A percentile compares a stretch with the other conserved stretches of the same genome.
These are phyloP conservation scores for Trametes gibbosa DNA, from an alignment of 768 basidiomycete genomes.

Conservation along the genomic window DNA sequence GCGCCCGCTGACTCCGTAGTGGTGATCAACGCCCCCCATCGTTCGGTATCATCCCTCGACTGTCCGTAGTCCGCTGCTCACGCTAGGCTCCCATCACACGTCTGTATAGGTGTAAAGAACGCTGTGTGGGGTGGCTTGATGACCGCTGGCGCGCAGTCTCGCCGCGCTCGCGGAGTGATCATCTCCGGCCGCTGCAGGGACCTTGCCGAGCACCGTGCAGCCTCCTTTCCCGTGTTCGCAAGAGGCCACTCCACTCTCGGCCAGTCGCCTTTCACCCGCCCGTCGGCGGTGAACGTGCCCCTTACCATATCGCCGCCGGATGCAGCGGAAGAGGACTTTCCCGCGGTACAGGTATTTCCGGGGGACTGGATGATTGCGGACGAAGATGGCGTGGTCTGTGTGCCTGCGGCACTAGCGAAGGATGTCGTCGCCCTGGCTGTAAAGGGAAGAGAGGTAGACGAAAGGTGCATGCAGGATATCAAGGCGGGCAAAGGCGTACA, in stretches of 20 bases:
- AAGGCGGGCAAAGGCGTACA: slow-evolving; percentile 69
- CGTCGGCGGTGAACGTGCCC: slow-evolving; percentile 70
- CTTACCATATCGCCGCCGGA: slow-evolving; percentile 43
- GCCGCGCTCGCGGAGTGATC: slow-evolving; percentile 69
- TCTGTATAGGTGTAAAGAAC: slow-evolving; percentile 57
- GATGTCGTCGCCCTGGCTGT: slow-evolving; percentile 58
- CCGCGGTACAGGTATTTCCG: slow-evolving; percentile 57
- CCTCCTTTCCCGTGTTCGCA: slow-evolving; percentile 79
- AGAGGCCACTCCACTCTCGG: slow-evolving; percentile 82
- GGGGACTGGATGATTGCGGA: slow-evolving; percentile 88
- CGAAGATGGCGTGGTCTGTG: slow-evolving; percentile 84
- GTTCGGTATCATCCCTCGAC: slow-evolving; percentile 41
- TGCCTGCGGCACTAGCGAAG: slow-evolving; percentile 53
- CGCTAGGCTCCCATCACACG: background rate
- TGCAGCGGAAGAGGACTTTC: slow-evolving; percentile 39
- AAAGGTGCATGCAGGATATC: slow-evolving; percentile 71
- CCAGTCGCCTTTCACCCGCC: slow-evolving; percentile 80
- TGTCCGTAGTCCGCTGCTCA: background rate
- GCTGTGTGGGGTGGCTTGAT: slow-evolving; percentile 94
- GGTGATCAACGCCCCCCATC: slow-evolving; percentile 69
- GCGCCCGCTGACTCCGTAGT: slow-evolving; percentile 62
- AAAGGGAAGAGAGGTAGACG: slow-evolving; percentile 64
- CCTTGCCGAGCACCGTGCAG: slow-evolving; percentile 67
- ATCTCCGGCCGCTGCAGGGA: slow-evolving; percentile 88
- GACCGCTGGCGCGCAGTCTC: slow-evolving; percentile 79